Evolutionary conservation across 1,284 basidiomycete species (phyloP).

Genomic region (Cryptococcus sp.): DNA sequence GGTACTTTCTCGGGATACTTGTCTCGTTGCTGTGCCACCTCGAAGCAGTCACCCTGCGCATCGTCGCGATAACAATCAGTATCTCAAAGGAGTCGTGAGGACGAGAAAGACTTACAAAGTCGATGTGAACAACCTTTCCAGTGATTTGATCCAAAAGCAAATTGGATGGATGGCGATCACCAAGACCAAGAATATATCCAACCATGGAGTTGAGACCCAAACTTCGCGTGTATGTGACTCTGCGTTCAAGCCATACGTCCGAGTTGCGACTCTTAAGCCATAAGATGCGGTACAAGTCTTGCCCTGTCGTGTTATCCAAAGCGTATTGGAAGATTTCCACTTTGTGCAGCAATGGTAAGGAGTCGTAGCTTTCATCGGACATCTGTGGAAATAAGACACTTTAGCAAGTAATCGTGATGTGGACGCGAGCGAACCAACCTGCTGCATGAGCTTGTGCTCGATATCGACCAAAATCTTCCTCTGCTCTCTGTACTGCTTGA

Average conservation of each 20-base stretch:
- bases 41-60: constrained; percentile 84
- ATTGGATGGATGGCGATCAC: constrained; percentile 98
- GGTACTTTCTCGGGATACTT: constrained; percentile 99
- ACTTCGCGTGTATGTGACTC: constrained; percentile 94
- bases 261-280: constrained; percentile 96
- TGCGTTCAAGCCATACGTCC: constrained; percentile 95
- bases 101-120: constrained; percentile 62
- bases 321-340: constrained; percentile 99
- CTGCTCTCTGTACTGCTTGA: constrained; percentile 92
- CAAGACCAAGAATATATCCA: constrained; percentile 94
- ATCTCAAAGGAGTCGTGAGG: not conserved
- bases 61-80: not conserved
- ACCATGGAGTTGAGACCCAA: constrained; percentile 96
- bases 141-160: constrained; percentile 87
- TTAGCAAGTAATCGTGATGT: not conserved
- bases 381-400: constrained; percentile 61
- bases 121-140: constrained; percentile 95
- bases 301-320: constrained; percentile 96
- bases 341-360: constrained; percentile 90
- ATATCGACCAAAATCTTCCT: constrained; percentile 97
- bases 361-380: constrained; percentile 95
- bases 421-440: constrained; percentile 58
- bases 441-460: constrained; percentile 96
- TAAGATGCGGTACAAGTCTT: constrained; percentile 96
- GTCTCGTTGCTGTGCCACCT: constrained; percentile 91